phyloP scores from a whole-genome alignment of 2,329 filamentous ascomycete species.

The Fusarium sarcochroum region DNA sequence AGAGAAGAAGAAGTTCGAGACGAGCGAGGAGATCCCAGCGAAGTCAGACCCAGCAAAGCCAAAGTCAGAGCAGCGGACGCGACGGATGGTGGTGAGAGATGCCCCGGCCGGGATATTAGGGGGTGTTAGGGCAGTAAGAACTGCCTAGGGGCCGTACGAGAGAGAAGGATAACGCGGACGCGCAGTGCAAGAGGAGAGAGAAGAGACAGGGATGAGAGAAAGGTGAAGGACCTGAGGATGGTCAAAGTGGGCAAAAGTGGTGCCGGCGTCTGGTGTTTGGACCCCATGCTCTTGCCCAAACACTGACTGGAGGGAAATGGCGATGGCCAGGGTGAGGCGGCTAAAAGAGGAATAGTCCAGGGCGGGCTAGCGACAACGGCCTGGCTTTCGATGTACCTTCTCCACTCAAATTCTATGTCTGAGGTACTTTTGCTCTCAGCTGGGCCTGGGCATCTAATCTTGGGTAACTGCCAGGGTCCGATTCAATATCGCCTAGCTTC shows the following conservation, averaged over 20 bases:
- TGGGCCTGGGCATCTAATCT: conserved; percentile 47
- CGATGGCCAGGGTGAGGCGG: conserved; percentile 43
- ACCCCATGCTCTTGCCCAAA: conserved; percentile 39
- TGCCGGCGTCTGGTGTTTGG: conserved; percentile 47
- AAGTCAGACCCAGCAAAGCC: conserved; percentile 37
- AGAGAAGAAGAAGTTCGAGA: conserved; percentile 35
- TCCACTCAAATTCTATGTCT: conserved; percentile 1
- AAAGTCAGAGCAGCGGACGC: conserved; percentile 14
- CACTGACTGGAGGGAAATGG: conserved; percentile 45
- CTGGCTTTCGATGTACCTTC: conserved; percentile 28
- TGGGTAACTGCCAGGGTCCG: conserved; percentile 44
- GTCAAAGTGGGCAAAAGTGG: conserved; percentile 38
- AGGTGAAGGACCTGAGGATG: conserved; percentile 40
- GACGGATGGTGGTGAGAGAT: conserved; percentile 34
- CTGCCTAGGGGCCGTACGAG: conserved; percentile 17
- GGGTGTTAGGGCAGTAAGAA: conserved; percentile 31
- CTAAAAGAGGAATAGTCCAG: conserved; percentile 30
- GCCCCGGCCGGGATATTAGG: conserved; percentile 39
- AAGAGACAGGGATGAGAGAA: conserved; percentile 32
- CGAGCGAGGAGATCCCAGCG: conserved; percentile 32
- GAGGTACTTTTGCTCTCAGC: conserved; percentile 35
- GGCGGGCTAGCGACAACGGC: conserved; percentile 32
- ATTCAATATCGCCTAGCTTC: too few relatives aligned
- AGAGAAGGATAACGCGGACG: conserved; percentile 6
- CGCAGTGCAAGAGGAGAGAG: conserved; percentile 14